Conservation (phyloP, 2,329 filamentous ascomycete species). For the Phialophora expanda region DNA sequence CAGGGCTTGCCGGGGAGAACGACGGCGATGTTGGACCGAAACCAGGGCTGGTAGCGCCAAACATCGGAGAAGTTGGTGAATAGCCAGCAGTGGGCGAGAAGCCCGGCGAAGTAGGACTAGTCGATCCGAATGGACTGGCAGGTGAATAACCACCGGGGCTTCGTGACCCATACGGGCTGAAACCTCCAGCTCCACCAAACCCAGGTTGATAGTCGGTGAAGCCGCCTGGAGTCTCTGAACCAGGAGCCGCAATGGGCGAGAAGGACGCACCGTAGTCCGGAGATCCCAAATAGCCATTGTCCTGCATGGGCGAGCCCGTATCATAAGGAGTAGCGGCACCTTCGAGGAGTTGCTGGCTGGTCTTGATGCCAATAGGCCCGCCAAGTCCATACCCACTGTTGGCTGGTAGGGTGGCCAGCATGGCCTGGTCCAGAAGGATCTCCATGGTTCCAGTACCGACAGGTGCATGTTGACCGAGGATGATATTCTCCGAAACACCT, state of each 20-base stretch:
- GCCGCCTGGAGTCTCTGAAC: conserved; percentile 62
- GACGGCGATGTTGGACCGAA: conserved; percentile 59
- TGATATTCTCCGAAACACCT: conserved; percentile 98
- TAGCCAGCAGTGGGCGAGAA: conserved; percentile 68
- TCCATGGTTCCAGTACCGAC: conserved; percentile 98
- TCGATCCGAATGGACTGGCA: conserved; percentile 75
- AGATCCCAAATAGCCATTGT: conserved; percentile 66
- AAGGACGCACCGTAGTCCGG: conserved; percentile 66
- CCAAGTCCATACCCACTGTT: conserved; percentile 87
- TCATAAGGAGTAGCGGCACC: conserved; percentile 96
- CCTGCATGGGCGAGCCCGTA: conserved; percentile 66
- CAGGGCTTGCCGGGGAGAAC: conserved; percentile 61
- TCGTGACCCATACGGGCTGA: conserved; percentile 71
- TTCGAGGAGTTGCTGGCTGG: conserved; percentile 50
- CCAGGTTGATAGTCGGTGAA: conserved; percentile 72
- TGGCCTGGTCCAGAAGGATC: conserved; percentile 87
- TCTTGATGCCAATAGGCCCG: conserved; percentile 76
- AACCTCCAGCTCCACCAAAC: conserved; percentile 62
- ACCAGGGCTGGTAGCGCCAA: conserved; percentile 61
- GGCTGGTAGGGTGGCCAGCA: conserved; percentile 92
- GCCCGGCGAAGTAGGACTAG: conserved; percentile 71
- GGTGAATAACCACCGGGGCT: conserved; percentile 69
- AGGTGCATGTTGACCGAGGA: conserved; percentile 94
- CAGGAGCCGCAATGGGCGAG: conserved; percentile 76
- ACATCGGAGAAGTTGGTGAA: conserved; percentile 76